Conservation (phyloP, 169 alveolate species). For the Condylostoma magnum region DNA sequence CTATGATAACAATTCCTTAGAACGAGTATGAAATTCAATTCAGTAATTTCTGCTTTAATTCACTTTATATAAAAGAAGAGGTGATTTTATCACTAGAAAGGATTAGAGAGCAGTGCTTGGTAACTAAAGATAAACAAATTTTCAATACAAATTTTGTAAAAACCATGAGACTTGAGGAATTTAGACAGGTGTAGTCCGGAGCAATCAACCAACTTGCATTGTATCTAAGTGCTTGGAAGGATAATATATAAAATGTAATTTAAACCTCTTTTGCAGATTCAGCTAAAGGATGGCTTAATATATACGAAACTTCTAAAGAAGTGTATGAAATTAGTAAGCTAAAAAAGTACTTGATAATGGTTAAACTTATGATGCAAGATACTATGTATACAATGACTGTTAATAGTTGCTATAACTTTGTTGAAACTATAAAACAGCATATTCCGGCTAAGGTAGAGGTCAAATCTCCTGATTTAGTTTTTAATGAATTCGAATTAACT, state of each 20-base stretch:
- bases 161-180: slow-evolving; percentile 89
- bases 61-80: slow-evolving; percentile 86
- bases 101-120: slow-evolving; percentile 85
- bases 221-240: slow-evolving; percentile 83
- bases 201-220: slow-evolving; percentile 71
- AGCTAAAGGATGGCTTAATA: slow-evolving; percentile 93
- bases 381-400: slow-evolving; percentile 67
- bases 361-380: slow-evolving; percentile 89
- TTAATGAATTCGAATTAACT: slow-evolving; percentile 49
- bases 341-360: slow-evolving; percentile 85
- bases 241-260: slow-evolving; percentile 72
- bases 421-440: slow-evolving; percentile 60
- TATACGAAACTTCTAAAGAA: slow-evolving; percentile 87
- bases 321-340: slow-evolving; percentile 91
- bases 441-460: slow-evolving; percentile 72
- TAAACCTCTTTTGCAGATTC: slow-evolving; percentile 77
- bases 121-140: slow-evolving; percentile 64
- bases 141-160: slow-evolving; percentile 69
- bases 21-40: slow-evolving; percentile 86
- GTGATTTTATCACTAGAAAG: slow-evolving; percentile 84
- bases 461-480: slow-evolving; percentile 61
- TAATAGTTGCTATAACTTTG: slow-evolving; percentile 66
- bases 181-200: slow-evolving; percentile 80
- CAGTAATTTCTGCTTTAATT: slow-evolving; percentile 83
- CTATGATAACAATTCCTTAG: slow-evolving; percentile 80